A percentile compares a stretch with the other conserved stretches of the same genome.
phyloP scores from a whole-genome alignment of 2,329 filamentous ascomycete species.

The Diaporthe australafricana region DNA sequence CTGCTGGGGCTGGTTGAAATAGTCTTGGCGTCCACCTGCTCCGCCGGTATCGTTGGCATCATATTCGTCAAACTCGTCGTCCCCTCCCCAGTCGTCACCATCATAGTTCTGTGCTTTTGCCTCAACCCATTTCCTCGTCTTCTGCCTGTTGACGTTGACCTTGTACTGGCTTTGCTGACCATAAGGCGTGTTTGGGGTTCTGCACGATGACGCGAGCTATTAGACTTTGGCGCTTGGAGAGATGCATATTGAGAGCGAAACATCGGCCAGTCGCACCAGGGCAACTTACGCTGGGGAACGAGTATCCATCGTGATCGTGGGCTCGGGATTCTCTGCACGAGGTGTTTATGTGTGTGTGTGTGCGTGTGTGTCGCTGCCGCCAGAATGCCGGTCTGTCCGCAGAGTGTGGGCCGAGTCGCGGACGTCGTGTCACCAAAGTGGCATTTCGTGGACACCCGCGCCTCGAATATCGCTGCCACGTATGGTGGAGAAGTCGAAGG shows the following conservation, averaged over 20 bases:
- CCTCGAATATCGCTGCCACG: background rate
- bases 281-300: constrained; percentile 35
- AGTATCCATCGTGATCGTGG: constrained; percentile 31
- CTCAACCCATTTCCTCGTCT: constrained; percentile 95
- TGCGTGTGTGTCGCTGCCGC: background rate
- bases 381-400: constrained; percentile 4
- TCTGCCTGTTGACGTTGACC: constrained; percentile 87
- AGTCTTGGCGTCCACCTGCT: constrained; percentile 23
- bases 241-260: constrained; percentile 20
- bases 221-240: constrained; percentile 25
- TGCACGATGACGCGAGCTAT: constrained; percentile 36
- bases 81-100: constrained; percentile 91
- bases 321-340: background rate
- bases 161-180: constrained; percentile 67
- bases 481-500: constrained; percentile 7
- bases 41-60: constrained; percentile 59
- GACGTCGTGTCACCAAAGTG: constrained; percentile 21
- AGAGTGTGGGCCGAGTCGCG: constrained; percentile 22
- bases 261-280: background rate
- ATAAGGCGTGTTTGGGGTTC: constrained; percentile 41
- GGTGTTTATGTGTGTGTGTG: background rate
- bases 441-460: constrained; percentile 17
- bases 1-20: constrained; percentile 31
- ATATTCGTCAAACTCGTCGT: constrained; percentile 72
- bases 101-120: constrained; percentile 89